phyloP scores from a whole-genome alignment of 495 filamentous ascomycete genomes.

The Astrocystis sublimbata region DNA sequence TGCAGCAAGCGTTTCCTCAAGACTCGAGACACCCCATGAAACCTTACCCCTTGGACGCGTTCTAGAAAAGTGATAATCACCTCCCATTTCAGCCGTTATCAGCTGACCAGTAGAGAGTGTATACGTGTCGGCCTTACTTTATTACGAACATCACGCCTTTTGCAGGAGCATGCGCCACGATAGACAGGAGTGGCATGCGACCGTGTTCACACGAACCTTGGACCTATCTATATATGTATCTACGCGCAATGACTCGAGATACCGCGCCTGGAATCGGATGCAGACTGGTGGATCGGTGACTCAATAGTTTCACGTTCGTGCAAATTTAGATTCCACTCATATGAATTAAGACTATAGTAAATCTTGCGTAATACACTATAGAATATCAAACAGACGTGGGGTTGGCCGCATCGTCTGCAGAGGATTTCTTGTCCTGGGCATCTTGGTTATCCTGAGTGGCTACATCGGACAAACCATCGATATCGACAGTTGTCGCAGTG shows the following conservation, averaged over 20 bases:
- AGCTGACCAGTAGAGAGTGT: background rate
- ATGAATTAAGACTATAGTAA: too few relatives aligned
- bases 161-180: too few relatives aligned
- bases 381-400: background rate
- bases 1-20: background rate
- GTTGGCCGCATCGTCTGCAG: constrained; percentile 25
- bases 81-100: background rate
- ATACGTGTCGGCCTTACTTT: too few relatives aligned
- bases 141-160: too few relatives aligned
- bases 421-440: constrained; percentile 23
- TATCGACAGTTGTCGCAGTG: constrained; percentile 26
- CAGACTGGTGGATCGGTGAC: too few relatives aligned
- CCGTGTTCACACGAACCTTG: too few relatives aligned
- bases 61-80: background rate
- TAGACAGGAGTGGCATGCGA: too few relatives aligned
- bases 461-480: background rate
- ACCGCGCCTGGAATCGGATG: too few relatives aligned
- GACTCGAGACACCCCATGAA: constrained; percentile 9
- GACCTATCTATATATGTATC: too few relatives aligned
- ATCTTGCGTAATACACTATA: background rate
- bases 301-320: too few relatives aligned
- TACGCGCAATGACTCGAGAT: too few relatives aligned
- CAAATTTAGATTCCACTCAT: too few relatives aligned
- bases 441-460: background rate
- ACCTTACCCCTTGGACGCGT: background rate